phyloP scores from a whole-genome alignment of 371 early-diverging fungal genomes.

The Mortierella sp. region DNA sequence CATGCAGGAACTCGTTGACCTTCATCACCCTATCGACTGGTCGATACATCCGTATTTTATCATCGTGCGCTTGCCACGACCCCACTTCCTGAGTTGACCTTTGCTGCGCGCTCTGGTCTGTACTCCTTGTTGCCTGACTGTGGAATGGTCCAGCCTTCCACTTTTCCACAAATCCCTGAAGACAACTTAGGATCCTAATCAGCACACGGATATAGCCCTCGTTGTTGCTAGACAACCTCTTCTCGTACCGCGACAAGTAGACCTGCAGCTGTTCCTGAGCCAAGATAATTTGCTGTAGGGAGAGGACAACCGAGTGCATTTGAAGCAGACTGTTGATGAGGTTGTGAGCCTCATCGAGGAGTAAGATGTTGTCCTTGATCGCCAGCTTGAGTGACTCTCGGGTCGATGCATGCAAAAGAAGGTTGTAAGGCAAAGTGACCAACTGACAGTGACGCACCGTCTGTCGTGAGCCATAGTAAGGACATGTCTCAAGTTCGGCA shows the following conservation, averaged over 20 bases:
- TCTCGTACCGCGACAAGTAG: slow-evolving; percentile 79
- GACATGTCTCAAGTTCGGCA: slow-evolving; percentile 72
- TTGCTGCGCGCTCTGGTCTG: background rate
- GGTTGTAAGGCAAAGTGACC: slow-evolving; percentile 89
- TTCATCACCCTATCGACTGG: slow-evolving; percentile 58
- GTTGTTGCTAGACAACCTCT: slow-evolving; percentile 79
- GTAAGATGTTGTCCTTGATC: slow-evolving; percentile 78
- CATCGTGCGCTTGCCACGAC: slow-evolving; percentile 1
- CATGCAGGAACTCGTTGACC: slow-evolving; percentile 80
- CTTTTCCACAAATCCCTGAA: slow-evolving; percentile 49
- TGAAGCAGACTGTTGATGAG: slow-evolving; percentile 78
- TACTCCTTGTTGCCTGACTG: background rate
- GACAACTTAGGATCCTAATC: slow-evolving; percentile 58
- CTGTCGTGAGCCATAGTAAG: slow-evolving; percentile 91
- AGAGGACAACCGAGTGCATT: slow-evolving; percentile 66
- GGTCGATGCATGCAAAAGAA: slow-evolving; percentile 78
- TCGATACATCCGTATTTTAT: slow-evolving; percentile 1
- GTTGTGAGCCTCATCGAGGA: slow-evolving; percentile 95
- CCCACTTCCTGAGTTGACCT: too few species aligned
- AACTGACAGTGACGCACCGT: slow-evolving; percentile 73
- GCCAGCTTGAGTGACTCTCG: slow-evolving; percentile 83
- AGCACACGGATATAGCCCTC: slow-evolving; percentile 74
- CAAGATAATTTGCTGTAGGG: slow-evolving; percentile 59
- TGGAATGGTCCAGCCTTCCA: slow-evolving; percentile 15
- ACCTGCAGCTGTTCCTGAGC: slow-evolving; percentile 67